These are phyloP conservation scores for Geotrichum cucujoidarum DNA, from an alignment of 1,139 yeast species.

Conservation along the genomic window DNA sequence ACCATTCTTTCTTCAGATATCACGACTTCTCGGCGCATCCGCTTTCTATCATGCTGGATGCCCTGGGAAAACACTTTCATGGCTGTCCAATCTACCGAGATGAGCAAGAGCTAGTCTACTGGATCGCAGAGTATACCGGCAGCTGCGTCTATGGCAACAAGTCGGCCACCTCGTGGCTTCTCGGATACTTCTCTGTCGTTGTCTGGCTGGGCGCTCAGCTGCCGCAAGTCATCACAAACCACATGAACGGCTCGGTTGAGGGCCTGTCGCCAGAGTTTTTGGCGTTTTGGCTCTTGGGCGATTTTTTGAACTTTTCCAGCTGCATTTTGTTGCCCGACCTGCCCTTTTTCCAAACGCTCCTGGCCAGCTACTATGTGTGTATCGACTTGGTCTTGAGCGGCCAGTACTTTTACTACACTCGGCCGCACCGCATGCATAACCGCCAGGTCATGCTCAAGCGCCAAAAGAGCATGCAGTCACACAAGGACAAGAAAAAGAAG, in stretches of 20 bases:
- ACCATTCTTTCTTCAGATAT: too few species aligned
- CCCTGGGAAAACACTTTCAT: not conserved
- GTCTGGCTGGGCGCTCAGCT: slow-evolving; percentile 83
- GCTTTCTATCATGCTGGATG: too few species aligned
- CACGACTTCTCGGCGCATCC: too few species aligned
- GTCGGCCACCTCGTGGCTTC: slow-evolving; percentile 30
- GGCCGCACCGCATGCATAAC: slow-evolving; percentile 22
- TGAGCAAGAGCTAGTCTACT: slow-evolving; percentile 25
- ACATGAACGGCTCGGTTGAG: slow-evolving; percentile 70
- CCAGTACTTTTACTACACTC: slow-evolving; percentile 70
- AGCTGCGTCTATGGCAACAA: slow-evolving; percentile 33
- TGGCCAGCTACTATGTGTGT: slow-evolving; percentile 67
- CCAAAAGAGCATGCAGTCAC: too few species aligned
- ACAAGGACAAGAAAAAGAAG: too few species aligned
- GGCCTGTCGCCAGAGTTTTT: slow-evolving; percentile 76
- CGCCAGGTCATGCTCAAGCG: slow-evolving; percentile 12
- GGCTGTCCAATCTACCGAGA: slow-evolving; percentile 9
- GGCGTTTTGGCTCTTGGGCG: slow-evolving; percentile 79
- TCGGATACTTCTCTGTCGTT: slow-evolving; percentile 51
- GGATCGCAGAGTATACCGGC: slow-evolving; percentile 33
- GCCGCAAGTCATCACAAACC: slow-evolving; percentile 80
- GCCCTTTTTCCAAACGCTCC: slow-evolving; percentile 60
- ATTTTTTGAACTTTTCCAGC: slow-evolving; percentile 70
- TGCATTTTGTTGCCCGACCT: slow-evolving; percentile 73
- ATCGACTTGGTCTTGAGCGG: slow-evolving; percentile 67